phyloP scores from a whole-genome alignment of 2,329 filamentous ascomycete genomes.

The Huntiella abstrusa region DNA sequence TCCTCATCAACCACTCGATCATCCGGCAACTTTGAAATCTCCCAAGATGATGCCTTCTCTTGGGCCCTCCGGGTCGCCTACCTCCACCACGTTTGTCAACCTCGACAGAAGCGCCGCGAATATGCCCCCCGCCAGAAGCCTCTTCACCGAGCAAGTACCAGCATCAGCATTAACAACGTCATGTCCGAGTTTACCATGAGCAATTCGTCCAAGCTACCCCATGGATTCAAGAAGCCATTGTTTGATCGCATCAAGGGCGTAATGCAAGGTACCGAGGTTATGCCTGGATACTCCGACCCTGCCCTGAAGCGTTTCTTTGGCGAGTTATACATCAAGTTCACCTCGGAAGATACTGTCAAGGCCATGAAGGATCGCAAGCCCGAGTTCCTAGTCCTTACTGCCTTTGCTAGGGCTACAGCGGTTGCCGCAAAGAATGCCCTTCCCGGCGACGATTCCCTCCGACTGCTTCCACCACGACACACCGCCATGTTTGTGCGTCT shows the following conservation, averaged over 20 bases:
- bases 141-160: slow-evolving; percentile 44
- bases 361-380: slow-evolving; percentile 83
- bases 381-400: slow-evolving; percentile 84
- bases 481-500: slow-evolving; percentile 86
- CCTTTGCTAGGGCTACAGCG: slow-evolving; percentile 87
- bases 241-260: slow-evolving; percentile 65
- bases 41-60: slow-evolving; percentile 68
- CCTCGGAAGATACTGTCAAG: slow-evolving; percentile 71
- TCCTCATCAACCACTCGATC: slow-evolving; percentile 11
- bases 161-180: slow-evolving; percentile 46
- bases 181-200: slow-evolving; percentile 8
- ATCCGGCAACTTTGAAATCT: slow-evolving; percentile 25
- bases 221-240: slow-evolving; percentile 31
- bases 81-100: slow-evolving; percentile 81
- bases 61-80: slow-evolving; percentile 83
- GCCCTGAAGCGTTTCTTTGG: slow-evolving; percentile 86
- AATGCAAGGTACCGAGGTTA: slow-evolving; percentile 59
- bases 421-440: slow-evolving; percentile 56
- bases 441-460: slow-evolving; percentile 73
- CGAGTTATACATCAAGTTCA: slow-evolving; percentile 83
- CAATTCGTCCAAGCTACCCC: slow-evolving; percentile 34
- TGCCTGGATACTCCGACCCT: slow-evolving; percentile 81
- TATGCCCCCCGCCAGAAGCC: slow-evolving; percentile 39
- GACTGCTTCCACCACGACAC: slow-evolving; percentile 79
- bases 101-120: slow-evolving; percentile 74